Evolutionary conservation across 2,329 filamentous ascomycete genomes (phyloP).

Genomic region (Cytospora piceicola): DNA sequence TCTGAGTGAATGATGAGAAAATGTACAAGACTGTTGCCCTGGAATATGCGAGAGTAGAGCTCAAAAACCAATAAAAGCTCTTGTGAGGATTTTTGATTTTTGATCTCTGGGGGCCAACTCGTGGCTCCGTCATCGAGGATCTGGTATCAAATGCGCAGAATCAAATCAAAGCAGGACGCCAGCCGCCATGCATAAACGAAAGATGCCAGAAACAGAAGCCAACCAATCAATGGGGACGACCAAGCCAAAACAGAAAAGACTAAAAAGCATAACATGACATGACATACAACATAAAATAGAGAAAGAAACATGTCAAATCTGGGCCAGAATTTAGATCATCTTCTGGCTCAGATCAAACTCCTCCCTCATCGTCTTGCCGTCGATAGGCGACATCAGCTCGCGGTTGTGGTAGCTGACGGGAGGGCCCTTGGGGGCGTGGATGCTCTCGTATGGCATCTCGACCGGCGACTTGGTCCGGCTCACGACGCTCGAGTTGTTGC

Average conservation of each 20-base stretch:
- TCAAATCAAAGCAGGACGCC: constrained; percentile 39
- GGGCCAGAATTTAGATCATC: constrained; percentile 51
- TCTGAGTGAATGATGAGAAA: constrained; percentile 13
- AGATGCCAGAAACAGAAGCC: constrained; percentile 28
- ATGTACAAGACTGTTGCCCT: constrained; percentile 16
- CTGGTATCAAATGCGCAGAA: constrained; percentile 34
- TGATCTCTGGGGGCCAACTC: neutral
- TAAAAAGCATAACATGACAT: neutral
- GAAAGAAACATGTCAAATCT: constrained; percentile 21
- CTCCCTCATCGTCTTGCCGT: constrained; percentile 35
- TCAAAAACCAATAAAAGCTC: constrained; percentile 9
- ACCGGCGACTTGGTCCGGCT: constrained; percentile 44
- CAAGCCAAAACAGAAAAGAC: constrained; percentile 8
- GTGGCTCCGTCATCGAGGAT: constrained; percentile 24
- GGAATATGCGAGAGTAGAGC: neutral
- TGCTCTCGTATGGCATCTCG: constrained; percentile 47
- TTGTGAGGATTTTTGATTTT: constrained; percentile 4
- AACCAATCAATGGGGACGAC: constrained; percentile 20
- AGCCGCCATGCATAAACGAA: constrained; percentile 41
- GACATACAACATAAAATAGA: constrained; percentile 2
- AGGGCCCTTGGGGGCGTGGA: constrained; percentile 38
- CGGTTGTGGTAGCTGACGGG: constrained; percentile 46
- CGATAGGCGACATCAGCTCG: constrained; percentile 40
- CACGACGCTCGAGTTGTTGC: constrained; percentile 47
- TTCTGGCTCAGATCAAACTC: constrained; percentile 48